Evolutionary conservation across 352 stramenopile genomes (phyloP).

Genomic region (Phytophthora sp.): DNA sequence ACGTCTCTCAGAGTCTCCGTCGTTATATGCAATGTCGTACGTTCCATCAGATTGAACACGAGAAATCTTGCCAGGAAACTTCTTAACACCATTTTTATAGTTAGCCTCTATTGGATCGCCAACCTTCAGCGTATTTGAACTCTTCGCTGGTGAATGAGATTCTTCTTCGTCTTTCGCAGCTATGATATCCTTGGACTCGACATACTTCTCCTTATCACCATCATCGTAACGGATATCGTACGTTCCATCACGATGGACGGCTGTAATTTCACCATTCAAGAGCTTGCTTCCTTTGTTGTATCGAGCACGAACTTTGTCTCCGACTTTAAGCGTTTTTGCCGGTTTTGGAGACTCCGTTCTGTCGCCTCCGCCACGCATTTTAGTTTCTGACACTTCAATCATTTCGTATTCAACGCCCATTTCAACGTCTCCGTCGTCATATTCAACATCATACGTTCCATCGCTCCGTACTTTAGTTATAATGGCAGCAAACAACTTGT

Average conservation of each 20-base stretch:
- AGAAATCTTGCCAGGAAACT: conserved; percentile 68
- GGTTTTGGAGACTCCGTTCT: not conserved
- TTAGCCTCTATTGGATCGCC: conserved; percentile 37
- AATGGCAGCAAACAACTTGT: conserved; percentile 45
- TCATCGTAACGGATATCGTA: conserved; percentile 72
- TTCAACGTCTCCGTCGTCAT: conserved; percentile 64
- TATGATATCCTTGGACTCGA: conserved; percentile 46
- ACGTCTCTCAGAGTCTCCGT: conserved; percentile 53
- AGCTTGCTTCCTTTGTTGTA: conserved; percentile 52
- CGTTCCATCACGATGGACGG: conserved; percentile 53
- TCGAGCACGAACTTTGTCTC: conserved; percentile 45
- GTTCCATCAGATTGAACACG: conserved; percentile 57
- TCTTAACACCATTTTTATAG: conserved; percentile 47
- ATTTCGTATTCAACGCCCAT: conserved; percentile 28
- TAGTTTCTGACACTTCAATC: conserved; percentile 28
- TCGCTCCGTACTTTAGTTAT: conserved; percentile 48
- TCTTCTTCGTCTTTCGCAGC: conserved; percentile 7
- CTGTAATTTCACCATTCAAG: conserved; percentile 40
- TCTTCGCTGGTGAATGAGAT: not conserved
- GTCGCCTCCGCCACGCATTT: conserved; percentile 1
- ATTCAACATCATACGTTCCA: conserved; percentile 74
- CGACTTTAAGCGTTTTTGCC: conserved; percentile 24
- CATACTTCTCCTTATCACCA: conserved; percentile 47
- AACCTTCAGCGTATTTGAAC: conserved; percentile 12
- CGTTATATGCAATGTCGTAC: conserved; percentile 57